A percentile compares a stretch with the other conserved stretches of the same genome.
Evolutionary conservation across 108 stramenopile genomes (phyloP).

Genomic region (Cyclotella kingstonii): DNA sequence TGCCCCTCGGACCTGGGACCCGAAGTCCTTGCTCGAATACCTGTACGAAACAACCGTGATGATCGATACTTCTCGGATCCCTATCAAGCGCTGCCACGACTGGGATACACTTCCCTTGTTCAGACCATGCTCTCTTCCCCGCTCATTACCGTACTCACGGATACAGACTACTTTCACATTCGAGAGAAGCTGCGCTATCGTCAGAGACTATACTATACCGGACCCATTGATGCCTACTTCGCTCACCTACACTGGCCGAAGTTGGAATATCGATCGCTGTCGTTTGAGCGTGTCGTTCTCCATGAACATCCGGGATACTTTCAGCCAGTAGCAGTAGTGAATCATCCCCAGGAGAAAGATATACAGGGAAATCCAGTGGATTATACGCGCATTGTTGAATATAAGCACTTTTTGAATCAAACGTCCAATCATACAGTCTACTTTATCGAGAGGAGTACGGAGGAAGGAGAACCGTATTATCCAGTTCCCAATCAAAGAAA

Average conservation of each 20-base stretch:
- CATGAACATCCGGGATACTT: conserved; percentile 40
- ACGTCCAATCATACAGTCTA: conserved; percentile 57
- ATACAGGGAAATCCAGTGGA: conserved; percentile 37
- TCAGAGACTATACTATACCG: conserved; percentile 63
- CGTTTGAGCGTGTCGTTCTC: conserved; percentile 67
- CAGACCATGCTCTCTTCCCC: conserved; percentile 59
- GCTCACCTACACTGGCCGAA: conserved; percentile 55
- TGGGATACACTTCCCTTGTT: conserved; percentile 75
- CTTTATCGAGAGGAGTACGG: conserved; percentile 58
- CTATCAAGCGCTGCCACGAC: conserved; percentile 69
- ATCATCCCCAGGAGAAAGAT: conserved; percentile 52
- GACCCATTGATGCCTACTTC: conserved; percentile 83
- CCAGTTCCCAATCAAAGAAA: conserved; percentile 79
- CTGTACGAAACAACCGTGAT: conserved; percentile 66
- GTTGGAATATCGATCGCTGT: conserved; percentile 75
- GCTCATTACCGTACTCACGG: conserved; percentile 55
- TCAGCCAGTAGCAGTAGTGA: conserved; percentile 66
- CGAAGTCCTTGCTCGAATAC: conserved; percentile 72
- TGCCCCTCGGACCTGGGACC: conserved; percentile 69
- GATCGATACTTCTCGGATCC: conserved; percentile 74
- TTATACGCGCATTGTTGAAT: conserved; percentile 61
- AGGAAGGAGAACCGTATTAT: conserved; percentile 78
- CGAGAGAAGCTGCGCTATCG: conserved; percentile 47
- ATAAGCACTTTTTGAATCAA: conserved; percentile 80
- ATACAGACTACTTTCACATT: conserved; percentile 71